Conservation (phyloP, 225 moss, liverwort and hornwort species). For the Neckera pumila region DNA sequence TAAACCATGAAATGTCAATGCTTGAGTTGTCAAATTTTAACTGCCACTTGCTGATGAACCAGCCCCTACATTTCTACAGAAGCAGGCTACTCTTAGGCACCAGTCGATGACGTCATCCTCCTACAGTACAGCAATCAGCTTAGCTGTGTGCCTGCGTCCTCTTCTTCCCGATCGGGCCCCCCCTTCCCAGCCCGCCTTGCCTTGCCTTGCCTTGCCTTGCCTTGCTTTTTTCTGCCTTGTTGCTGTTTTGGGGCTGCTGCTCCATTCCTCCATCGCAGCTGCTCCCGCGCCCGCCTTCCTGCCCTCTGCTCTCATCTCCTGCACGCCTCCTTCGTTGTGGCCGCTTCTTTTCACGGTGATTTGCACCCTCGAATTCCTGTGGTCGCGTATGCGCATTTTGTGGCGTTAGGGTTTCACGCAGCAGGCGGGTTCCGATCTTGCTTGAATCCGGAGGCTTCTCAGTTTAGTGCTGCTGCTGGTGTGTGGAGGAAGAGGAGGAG, state of each 20-base stretch:
- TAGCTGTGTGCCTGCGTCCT: background rate
- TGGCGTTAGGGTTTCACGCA: slow-evolving; percentile 9
- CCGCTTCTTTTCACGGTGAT: background rate
- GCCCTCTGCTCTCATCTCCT: background rate
- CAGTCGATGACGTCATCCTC: background rate
- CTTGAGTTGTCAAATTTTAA: background rate
- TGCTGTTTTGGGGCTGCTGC: background rate
- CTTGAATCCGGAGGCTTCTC: background rate
- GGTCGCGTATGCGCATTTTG: background rate
- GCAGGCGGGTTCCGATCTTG: background rate
- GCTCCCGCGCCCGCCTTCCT: background rate
- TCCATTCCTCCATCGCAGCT: background rate
- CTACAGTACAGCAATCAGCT: background rate
- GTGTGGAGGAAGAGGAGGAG: background rate
- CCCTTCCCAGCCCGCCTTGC: background rate
- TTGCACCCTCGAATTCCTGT: background rate
- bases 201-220: background rate
- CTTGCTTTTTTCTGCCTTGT: background rate
- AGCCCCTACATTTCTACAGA: background rate
- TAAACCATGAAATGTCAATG: fast-evolving
- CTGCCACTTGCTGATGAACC: background rate
- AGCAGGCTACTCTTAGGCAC: background rate
- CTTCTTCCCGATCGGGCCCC: background rate
- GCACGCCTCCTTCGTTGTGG: background rate
- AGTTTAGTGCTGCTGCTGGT: background rate